Conservation (phyloP, 805 yeast genomes). For the Jamesozyma hellenica region DNA sequence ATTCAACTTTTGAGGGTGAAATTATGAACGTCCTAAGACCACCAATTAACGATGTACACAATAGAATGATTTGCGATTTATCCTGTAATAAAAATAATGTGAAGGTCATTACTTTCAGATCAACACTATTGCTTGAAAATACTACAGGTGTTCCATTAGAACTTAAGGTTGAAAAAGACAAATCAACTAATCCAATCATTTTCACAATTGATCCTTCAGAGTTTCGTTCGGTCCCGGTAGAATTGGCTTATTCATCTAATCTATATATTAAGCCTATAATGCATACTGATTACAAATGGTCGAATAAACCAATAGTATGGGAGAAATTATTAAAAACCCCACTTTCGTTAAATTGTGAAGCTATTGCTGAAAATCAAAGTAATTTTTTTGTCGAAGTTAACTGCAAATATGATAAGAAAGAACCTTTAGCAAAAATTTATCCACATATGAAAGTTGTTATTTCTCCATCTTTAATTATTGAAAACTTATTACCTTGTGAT, state of each 20-base stretch:
- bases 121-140: slow-evolving; percentile 64
- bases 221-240: slow-evolving; percentile 64
- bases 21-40: slow-evolving; percentile 62
- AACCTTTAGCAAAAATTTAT: slow-evolving; percentile 62
- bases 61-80: slow-evolving; percentile 65
- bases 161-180: slow-evolving; percentile 28
- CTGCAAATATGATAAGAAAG: slow-evolving; percentile 53
- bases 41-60: slow-evolving; percentile 50
- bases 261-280: slow-evolving; percentile 55
- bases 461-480: slow-evolving; percentile 78
- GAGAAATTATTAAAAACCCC: slow-evolving; percentile 41
- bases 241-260: slow-evolving; percentile 47
- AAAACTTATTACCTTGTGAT: slow-evolving; percentile 78
- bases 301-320: slow-evolving; percentile 58
- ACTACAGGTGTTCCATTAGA: slow-evolving; percentile 51
- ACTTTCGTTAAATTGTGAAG: slow-evolving; percentile 47
- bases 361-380: slow-evolving; percentile 32
- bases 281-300: slow-evolving; percentile 56
- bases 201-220: slow-evolving; percentile 45
- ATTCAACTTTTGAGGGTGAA: slow-evolving; percentile 78
- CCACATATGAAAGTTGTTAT: slow-evolving; percentile 75
- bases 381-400: slow-evolving; percentile 63
- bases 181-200: slow-evolving; percentile 23
- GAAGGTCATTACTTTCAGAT: slow-evolving; percentile 65
- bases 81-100: slow-evolving; percentile 64